These are phyloP conservation scores for Stromatinia cepivora DNA, from an alignment of 2,329 filamentous ascomycete species.

Conservation along the genomic window DNA sequence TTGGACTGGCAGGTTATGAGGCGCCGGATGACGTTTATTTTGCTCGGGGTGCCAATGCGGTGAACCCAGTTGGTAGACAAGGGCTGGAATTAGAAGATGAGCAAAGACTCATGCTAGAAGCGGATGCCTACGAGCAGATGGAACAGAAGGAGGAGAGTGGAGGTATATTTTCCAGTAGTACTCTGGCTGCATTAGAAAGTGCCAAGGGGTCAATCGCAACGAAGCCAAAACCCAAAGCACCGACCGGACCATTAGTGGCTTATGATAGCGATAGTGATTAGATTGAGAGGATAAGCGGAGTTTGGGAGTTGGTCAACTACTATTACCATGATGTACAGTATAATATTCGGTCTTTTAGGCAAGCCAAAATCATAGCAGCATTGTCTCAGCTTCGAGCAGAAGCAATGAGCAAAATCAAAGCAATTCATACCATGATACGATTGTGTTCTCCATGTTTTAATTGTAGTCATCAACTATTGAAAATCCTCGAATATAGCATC, in stretches of 20 bases:
- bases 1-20: conserved; percentile 75
- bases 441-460: not conserved
- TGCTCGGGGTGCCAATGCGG: conserved; percentile 70
- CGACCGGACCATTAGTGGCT: conserved; percentile 73
- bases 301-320: conserved; percentile 24
- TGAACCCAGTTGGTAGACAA: conserved; percentile 58
- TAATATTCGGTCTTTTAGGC: conserved; percentile 5
- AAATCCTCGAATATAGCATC: conserved; percentile 80
- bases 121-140: conserved; percentile 45
- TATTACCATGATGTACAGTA: conserved; percentile 7
- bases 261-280: conserved; percentile 87
- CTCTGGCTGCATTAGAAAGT: conserved; percentile 73
- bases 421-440: not conserved
- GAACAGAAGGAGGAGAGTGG: conserved; percentile 44
- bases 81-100: conserved; percentile 66
- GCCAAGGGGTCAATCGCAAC: conserved; percentile 53
- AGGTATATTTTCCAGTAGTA: conserved; percentile 80
- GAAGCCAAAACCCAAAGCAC: conserved; percentile 52
- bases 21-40: conserved; percentile 94
- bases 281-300: conserved; percentile 24
- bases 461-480: conserved; percentile 63
- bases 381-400: not conserved
- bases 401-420: not conserved
- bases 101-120: conserved; percentile 56
- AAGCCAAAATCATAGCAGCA: not conserved